Evolutionary conservation across 768 basidiomycete genomes (phyloP), one percentile per base, ranked within the genome.

Genomic region (Russula ochroleuca): DNA sequence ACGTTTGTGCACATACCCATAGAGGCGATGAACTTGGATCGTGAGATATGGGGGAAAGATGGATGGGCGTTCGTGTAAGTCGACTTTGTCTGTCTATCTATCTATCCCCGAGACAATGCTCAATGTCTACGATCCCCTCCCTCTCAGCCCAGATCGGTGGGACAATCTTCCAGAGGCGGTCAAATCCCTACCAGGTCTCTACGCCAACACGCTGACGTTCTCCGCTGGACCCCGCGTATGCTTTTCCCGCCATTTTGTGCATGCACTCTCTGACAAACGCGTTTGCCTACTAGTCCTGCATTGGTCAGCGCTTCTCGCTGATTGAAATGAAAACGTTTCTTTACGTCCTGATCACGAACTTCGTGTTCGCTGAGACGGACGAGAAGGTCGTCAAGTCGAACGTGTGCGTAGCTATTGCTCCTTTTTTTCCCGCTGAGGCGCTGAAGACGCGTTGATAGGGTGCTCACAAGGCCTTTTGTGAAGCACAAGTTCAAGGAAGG

Each of bases 271-370:
- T 43, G 45, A 62, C 38, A 31, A 57, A 45, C 17, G 14, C 33
- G 31, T 23, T n/a, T 2, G 13, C 7, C 9, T 2, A 17, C 58
- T 10, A 93, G 91, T 87, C 89, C 1, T 93, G 92, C 70, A 88
- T 92, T 54, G 91, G 91, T 3, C 79, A 88, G 76, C 83, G 86
- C 25, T 91, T 94, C 72, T 89, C 91, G 6, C 75, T 92, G 71
- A 88, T 92, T 59, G 90, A 94, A 76, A 85, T 91, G 67, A 93
- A 93, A 75, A 80, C 82, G 0, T 86, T 93, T 71, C 70, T 91
- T 10, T 90, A 84, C 69, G 79, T 85, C 55, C 78, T 93, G 23
- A 67, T 93, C 48, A 85, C 84, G 14, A 80, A 82, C 69, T 93
- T 91, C 68, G 77, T 73, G 7, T 92, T 98, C 63, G 88, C 86